phyloP scores from a whole-genome alignment of 2,329 filamentous ascomycete genomes.

The Paraconiothyrium brasiliense region DNA sequence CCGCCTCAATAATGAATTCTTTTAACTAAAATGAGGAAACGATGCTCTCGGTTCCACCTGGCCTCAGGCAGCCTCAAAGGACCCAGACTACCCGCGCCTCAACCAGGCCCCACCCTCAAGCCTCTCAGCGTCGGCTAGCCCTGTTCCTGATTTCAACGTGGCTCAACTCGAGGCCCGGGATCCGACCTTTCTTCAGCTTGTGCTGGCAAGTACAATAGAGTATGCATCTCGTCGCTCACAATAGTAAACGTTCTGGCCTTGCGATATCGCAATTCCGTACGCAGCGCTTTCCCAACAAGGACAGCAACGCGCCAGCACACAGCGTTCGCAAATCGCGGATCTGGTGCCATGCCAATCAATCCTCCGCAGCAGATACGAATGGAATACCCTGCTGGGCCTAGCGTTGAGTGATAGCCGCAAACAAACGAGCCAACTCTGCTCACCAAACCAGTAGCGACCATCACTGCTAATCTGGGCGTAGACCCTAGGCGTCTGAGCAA shows the following conservation, averaged over 20 bases:
- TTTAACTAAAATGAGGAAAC: conserved; percentile 3
- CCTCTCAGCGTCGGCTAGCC: conserved; percentile 13
- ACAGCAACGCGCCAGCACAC: conserved; percentile 4
- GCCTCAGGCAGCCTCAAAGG: conserved; percentile 13
- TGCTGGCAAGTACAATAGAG: conserved; percentile 1
- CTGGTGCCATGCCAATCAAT: background rate
- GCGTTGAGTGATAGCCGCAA: conserved; percentile 10
- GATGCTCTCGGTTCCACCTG: background rate
- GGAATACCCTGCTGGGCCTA: conserved; percentile 5
- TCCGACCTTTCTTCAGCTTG: background rate
- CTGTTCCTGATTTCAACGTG: conserved; percentile 14
- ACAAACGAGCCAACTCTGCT: conserved; percentile 9
- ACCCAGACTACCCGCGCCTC: conserved; percentile 7
- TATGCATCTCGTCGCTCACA: background rate
- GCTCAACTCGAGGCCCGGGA: conserved; percentile 10
- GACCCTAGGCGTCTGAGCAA: conserved; percentile 2
- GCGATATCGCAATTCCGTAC: background rate
- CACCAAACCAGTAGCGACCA: background rate
- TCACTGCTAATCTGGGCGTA: conserved; percentile 2
- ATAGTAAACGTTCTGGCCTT: background rate
- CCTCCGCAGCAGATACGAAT: conserved; percentile 6
- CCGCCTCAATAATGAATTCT: background rate
- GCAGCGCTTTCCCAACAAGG: background rate
- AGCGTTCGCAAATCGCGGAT: background rate
- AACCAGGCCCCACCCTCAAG: conserved; percentile 9